Evolutionary conservation across 352 stramenopile genomes (phyloP).

Genomic region (Pythium sukuiense): DNA sequence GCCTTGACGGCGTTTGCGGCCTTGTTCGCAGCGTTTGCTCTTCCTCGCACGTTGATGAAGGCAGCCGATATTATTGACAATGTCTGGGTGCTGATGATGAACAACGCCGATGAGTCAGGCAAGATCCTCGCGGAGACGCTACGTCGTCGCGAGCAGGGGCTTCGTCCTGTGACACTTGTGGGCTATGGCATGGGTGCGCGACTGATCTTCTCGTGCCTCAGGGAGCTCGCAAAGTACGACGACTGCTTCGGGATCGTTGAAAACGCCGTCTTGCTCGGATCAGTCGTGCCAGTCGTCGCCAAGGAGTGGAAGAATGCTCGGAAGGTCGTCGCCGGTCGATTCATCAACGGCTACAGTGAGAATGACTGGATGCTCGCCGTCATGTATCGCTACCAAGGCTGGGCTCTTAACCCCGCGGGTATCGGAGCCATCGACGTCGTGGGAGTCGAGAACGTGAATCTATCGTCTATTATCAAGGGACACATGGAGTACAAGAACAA

Average conservation of each 20-base stretch:
- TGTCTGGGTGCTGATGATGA: constrained; percentile 83
- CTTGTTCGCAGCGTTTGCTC: constrained; percentile 70
- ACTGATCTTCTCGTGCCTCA: constrained; percentile 89
- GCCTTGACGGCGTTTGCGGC: constrained; percentile 73
- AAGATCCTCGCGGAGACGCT: constrained; percentile 76
- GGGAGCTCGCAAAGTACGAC: constrained; percentile 73
- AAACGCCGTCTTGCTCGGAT: constrained; percentile 86
- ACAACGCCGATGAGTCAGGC: constrained; percentile 63
- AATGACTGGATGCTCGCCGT: constrained; percentile 91
- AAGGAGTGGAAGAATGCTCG: constrained; percentile 74
- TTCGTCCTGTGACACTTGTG: constrained; percentile 87
- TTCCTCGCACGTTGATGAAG: constrained; percentile 71
- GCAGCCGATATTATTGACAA: constrained; percentile 84
- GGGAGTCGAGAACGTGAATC: constrained; percentile 82
- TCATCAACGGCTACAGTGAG: constrained; percentile 91
- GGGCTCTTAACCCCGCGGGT: constrained; percentile 74
- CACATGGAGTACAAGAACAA: constrained; percentile 91
- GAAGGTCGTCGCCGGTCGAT: constrained; percentile 73
- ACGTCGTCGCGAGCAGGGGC: constrained; percentile 59
- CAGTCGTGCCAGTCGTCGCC: constrained; percentile 54
- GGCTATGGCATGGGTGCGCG: constrained; percentile 89
- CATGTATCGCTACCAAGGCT: constrained; percentile 90
- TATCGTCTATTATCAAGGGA: constrained; percentile 75
- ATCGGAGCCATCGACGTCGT: constrained; percentile 63
- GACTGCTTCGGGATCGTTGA: constrained; percentile 82